Evolutionary conservation across 306 rosid species (phyloP).

Genomic region (Cucurbita moschata): DNA sequence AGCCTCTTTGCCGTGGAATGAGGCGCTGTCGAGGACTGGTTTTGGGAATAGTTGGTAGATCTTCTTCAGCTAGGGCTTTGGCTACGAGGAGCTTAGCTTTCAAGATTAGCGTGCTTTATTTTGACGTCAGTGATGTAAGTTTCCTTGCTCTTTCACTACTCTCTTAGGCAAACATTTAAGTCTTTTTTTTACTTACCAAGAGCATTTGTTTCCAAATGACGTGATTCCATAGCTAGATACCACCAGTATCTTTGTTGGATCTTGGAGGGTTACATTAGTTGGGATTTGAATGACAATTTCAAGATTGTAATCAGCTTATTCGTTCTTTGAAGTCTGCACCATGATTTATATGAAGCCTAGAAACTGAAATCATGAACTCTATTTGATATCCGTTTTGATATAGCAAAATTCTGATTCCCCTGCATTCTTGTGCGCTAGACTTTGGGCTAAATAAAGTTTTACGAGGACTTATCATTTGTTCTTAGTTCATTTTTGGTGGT

Average conservation of each 20-base stretch:
- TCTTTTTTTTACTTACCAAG: background rate
- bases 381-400: background rate
- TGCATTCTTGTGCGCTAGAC: background rate
- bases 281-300: background rate
- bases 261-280: background rate
- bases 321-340: background rate
- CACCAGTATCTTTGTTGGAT: background rate
- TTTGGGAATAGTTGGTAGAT: slow-evolving; percentile 82
- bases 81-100: slow-evolving; percentile 94
- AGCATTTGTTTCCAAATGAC: background rate
- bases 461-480: background rate
- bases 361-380: background rate
- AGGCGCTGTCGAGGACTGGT: slow-evolving; percentile 92
- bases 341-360: background rate
- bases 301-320: background rate
- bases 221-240: background rate
- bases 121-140: slow-evolving; percentile 59
- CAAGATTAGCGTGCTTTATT: slow-evolving; percentile 86
- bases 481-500: background rate
- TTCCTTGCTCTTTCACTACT: background rate
- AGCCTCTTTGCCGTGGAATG: slow-evolving; percentile 97
- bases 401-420: background rate
- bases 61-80: slow-evolving; percentile 83
- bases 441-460: background rate
- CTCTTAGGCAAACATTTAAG: background rate